Evolutionary conservation across 768 basidiomycete species (phyloP).

Genomic region (Boletellus ananiceps): DNA sequence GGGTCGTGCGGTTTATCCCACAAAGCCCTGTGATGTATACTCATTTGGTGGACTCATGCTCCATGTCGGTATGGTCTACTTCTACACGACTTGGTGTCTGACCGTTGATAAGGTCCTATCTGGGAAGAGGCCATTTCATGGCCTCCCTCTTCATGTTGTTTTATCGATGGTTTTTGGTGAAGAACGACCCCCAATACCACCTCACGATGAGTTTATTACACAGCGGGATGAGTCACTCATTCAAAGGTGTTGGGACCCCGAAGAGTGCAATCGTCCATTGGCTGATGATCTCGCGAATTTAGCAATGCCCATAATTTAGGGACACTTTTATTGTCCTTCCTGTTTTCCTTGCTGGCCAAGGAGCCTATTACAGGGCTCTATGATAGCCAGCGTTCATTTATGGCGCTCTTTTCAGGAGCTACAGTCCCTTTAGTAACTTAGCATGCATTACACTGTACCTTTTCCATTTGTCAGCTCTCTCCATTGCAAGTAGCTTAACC

Average conservation of each 20-base stretch:
- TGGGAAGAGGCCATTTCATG: constrained; percentile 19
- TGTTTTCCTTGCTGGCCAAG: too few relatives aligned
- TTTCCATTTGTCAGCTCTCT: too few relatives aligned
- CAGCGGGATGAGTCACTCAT: constrained; percentile 7
- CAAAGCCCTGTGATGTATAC: constrained; percentile 24
- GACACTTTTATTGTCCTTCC: too few relatives aligned
- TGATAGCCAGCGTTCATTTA: too few relatives aligned
- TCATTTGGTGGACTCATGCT: constrained; percentile 36
- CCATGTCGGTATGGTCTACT: constrained; percentile 16
- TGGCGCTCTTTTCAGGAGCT: too few relatives aligned
- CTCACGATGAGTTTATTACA: not conserved
- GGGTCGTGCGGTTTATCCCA: constrained; percentile 9
- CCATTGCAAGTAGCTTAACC: too few relatives aligned
- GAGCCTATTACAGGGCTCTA: too few relatives aligned
- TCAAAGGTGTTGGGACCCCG: constrained; percentile 14
- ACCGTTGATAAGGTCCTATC: constrained; percentile 18
- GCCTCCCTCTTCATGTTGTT: not conserved
- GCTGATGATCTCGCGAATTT: constrained; percentile 10
- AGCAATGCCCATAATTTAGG: not conserved
- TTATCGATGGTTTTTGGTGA: not conserved
- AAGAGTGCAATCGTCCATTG: constrained; percentile 16
- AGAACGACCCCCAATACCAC: constrained; percentile 12
- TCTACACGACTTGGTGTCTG: not conserved
- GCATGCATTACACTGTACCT: too few relatives aligned
- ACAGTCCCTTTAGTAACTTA: too few relatives aligned